Conservation (phyloP, 2,329 filamentous ascomycete species). For the Calonectria hongkongensis region DNA sequence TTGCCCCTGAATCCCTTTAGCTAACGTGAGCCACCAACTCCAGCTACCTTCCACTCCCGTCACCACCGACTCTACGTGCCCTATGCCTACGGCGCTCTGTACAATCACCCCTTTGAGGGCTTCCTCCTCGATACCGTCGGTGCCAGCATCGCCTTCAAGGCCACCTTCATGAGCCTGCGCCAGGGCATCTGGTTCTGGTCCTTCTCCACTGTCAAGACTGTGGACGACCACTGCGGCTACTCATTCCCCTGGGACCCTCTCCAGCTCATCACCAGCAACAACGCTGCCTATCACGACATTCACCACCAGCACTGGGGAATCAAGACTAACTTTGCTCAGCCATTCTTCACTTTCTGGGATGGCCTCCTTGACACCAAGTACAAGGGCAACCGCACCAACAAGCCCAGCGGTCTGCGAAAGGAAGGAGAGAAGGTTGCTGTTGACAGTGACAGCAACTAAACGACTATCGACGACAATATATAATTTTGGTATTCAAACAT, state of each 20-base stretch:
- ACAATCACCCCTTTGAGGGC: slow-evolving; percentile 96
- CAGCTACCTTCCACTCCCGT: slow-evolving; percentile 92
- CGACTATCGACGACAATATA: slow-evolving; percentile 45
- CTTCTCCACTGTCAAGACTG: slow-evolving; percentile 93
- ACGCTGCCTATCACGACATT: slow-evolving; percentile 97
- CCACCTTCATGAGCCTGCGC: slow-evolving; percentile 87
- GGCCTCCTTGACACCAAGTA: slow-evolving; percentile 87
- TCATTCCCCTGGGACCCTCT: slow-evolving; percentile 96
- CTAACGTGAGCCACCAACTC: slow-evolving; percentile 72
- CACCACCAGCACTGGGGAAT: slow-evolving; percentile 99
- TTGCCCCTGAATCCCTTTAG: slow-evolving; percentile 28
- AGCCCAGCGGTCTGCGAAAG: slow-evolving; percentile 60
- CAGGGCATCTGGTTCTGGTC: slow-evolving; percentile 94
- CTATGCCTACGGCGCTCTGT: slow-evolving; percentile 96
- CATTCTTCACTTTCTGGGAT: slow-evolving; percentile 98
- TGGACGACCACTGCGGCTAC: slow-evolving; percentile 98
- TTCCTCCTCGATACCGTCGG: slow-evolving; percentile 95
- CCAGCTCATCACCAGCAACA: slow-evolving; percentile 94
- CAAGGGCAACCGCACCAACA: slow-evolving; percentile 75
- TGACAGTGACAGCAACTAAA: slow-evolving; percentile 40
- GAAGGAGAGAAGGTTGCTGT: slow-evolving; percentile 48
- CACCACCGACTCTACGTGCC: slow-evolving; percentile 98
- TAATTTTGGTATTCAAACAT: slow-evolving; percentile 46
- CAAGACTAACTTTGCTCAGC: slow-evolving; percentile 94
- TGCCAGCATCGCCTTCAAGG: slow-evolving; percentile 87